These are phyloP conservation scores for Akanthomyces uredinophilus DNA, from an alignment of 2,329 filamentous ascomycete genomes.

Conservation along the genomic window DNA sequence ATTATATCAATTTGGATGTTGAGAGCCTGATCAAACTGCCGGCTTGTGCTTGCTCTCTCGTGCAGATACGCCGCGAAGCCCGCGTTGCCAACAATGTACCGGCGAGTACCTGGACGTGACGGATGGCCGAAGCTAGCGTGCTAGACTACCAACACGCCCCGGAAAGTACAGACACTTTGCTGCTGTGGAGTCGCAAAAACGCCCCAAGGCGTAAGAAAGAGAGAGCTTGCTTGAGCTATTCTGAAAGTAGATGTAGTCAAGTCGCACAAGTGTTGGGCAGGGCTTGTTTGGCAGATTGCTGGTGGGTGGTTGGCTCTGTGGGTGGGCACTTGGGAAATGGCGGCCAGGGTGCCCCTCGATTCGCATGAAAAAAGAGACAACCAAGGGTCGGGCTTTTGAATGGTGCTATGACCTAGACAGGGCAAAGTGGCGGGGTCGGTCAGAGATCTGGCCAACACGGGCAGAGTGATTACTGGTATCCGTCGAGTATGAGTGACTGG, in stretches of 20 bases:
- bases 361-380: neutral
- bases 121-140: neutral
- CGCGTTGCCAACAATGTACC: neutral
- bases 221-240: neutral
- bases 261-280: neutral
- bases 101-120: neutral
- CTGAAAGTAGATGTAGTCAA: constrained; percentile 1
- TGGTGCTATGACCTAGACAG: neutral
- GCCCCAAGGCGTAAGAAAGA: constrained; percentile 1
- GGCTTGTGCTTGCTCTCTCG: neutral
- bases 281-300: neutral
- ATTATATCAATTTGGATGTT: neutral
- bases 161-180: neutral
- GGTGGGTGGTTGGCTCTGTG: neutral
- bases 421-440: neutral
- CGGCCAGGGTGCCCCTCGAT: neutral
- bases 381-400: neutral
- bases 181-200: neutral
- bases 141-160: neutral
- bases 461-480: neutral
- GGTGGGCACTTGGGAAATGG: neutral
- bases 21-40: neutral
- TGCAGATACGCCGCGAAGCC: neutral
- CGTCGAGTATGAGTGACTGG: no score
- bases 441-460: constrained; percentile 7